phyloP scores from a whole-genome alignment of 805 yeast genomes.

The Sugiyamaella lignohabitans region DNA sequence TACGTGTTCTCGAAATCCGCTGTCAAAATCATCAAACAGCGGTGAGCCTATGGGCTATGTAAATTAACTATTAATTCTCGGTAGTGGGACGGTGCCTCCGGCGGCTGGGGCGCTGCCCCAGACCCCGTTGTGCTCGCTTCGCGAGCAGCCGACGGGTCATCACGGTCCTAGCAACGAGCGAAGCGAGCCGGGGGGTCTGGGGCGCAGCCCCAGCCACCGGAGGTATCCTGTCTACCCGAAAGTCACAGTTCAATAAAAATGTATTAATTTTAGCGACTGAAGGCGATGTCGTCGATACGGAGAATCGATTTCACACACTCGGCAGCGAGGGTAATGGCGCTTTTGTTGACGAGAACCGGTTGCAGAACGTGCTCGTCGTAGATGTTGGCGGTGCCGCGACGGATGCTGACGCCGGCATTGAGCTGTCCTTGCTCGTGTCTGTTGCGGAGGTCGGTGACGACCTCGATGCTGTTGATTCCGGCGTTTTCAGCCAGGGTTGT shows the following conservation, averaged over 20 bases:
- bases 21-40: conserved; percentile 53
- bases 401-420: conserved; percentile 92
- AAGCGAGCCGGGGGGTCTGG: background rate
- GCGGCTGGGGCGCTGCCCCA: too few relatives aligned
- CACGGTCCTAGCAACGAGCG: too few relatives aligned
- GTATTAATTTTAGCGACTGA: conserved; percentile 52
- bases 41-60: too few relatives aligned
- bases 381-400: conserved; percentile 91
- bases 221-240: background rate
- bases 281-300: conserved; percentile 95
- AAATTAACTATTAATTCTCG: too few relatives aligned
- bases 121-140: too few relatives aligned
- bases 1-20: conserved; percentile 68
- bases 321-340: conserved; percentile 90
- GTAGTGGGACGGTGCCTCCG: too few relatives aligned
- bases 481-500: conserved; percentile 94
- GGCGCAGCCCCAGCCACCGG: background rate
- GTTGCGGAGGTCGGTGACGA: conserved; percentile 85
- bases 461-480: conserved; percentile 83
- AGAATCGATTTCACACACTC: conserved; percentile 94
- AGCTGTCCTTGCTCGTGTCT: conserved; percentile 86
- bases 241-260: too few relatives aligned
- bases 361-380: conserved; percentile 91
- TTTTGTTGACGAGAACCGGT: conserved; percentile 90
- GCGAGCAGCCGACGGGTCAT: too few relatives aligned